These are phyloP conservation scores for Linnemannia schmuckeri DNA, from an alignment of 192 early-diverging fungal genomes.

Conservation along the genomic window DNA sequence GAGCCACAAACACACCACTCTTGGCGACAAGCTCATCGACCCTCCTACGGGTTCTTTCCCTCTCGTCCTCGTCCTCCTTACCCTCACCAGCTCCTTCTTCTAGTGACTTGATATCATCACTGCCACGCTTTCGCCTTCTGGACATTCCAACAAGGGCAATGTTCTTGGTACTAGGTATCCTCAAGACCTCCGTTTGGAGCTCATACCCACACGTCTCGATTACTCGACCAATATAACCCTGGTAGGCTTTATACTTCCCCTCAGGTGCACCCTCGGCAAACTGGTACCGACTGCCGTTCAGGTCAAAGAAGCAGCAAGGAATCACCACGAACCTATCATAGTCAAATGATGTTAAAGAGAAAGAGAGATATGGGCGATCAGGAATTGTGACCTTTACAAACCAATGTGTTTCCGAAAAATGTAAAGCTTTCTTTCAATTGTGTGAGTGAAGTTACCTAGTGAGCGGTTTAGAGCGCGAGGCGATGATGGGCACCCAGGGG, in stretches of 20 bases:
- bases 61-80: background rate
- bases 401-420: no score
- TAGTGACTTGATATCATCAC: background rate
- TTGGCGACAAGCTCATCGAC: slow-evolving; percentile 25
- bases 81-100: background rate
- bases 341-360: background rate
- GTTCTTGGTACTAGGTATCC: slow-evolving; percentile 89
- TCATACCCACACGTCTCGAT: slow-evolving; percentile 69
- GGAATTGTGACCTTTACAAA: no score
- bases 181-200: slow-evolving; percentile 72
- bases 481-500: slow-evolving; percentile 88
- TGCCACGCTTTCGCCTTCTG: slow-evolving; percentile 10
- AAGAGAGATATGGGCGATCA: background rate
- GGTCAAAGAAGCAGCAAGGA: slow-evolving; percentile 87
- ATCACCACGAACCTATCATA: slow-evolving; percentile 78
- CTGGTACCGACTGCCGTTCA: slow-evolving; percentile 71
- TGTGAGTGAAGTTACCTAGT: slow-evolving; percentile 53
- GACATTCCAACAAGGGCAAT: slow-evolving; percentile 76
- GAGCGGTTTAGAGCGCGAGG: slow-evolving; percentile 60
- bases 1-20: slow-evolving; percentile 58
- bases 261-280: slow-evolving; percentile 63
- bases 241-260: slow-evolving; percentile 80
- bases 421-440: no score
- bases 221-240: slow-evolving; percentile 69
- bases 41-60: background rate